Base-by-base conservation (phyloP, 495 filamentous ascomycete genomes). In the Penicillium bialowiezense region DNA sequence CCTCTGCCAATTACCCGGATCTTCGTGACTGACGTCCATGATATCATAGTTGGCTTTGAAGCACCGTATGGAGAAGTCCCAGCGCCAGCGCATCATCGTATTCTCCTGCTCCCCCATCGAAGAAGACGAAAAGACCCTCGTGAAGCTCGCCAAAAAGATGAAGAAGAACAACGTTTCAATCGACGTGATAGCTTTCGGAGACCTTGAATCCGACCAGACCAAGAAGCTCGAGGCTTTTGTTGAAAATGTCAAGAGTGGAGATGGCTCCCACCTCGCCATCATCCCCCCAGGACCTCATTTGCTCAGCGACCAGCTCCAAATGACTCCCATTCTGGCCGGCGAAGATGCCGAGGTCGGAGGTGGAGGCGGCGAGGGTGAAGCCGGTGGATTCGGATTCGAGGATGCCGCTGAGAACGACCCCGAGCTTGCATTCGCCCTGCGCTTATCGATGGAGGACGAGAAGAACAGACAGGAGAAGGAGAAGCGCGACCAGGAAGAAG, bases 401-500 rank as follows among this genome's bases (percentile, higher is more conserved):
- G 69, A 74, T 54, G 65, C 70, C 5, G 72, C 90, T 79, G 51
- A 87, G 80, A 65, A 76, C 48, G 93, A 98, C 65, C 93, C 93
- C 23, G 93, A 97, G 64, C 66, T 98, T 64, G 93, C 93, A 2
- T 79, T 98, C 46, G 93, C 95, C n/a, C 75, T 98, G 64, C 82
- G 93, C 51, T 92, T 99, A 88, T 95, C 89, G 63, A 87, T 95
- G 80, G 95, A 99, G 67, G 95, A 97, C 62, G 93, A 95, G 77
- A 95, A 93, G 78, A 90, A 88, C 50, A 75, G 93, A 60, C 83
- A 93, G 68, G 92, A 95, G 60, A 88, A 87, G 72, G 80, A 85
- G 56, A 88, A 86, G 64, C 82, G 82, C 52, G 89, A 89, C 29
- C 78, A 84, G 48, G 87, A 89, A 53, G 86, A 84, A 43, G 78